Percentiles rank a stretch among this genome's conserved stretches.
phyloP scores from a whole-genome alignment of 2,329 filamentous ascomycete species.

The Fusarium sp. region DNA sequence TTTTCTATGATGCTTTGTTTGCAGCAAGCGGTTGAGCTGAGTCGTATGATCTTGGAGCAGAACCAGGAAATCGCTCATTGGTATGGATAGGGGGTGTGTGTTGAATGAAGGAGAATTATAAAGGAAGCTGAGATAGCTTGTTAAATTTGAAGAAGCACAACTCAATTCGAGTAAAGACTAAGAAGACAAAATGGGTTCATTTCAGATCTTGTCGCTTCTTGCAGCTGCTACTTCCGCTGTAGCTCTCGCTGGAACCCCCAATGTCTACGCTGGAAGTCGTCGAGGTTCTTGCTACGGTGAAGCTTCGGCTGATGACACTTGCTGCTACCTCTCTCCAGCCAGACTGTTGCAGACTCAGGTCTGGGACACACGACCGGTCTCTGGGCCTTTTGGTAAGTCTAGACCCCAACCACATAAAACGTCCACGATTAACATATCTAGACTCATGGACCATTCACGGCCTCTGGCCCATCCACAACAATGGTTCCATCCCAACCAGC shows the following conservation, averaged over 20 bases:
- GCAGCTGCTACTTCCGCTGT: constrained; percentile 16
- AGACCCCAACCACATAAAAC: fast-evolving
- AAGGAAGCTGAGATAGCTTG: background rate
- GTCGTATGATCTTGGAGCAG: background rate
- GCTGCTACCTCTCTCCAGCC: constrained; percentile 20
- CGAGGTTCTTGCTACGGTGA: constrained; percentile 9
- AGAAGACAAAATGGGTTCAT: constrained; percentile 1
- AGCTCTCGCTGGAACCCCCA: constrained; percentile 20
- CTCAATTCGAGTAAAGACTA: background rate
- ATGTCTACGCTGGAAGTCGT: constrained; percentile 5
- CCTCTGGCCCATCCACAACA: constrained; percentile 11
- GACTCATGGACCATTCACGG: constrained; percentile 25
- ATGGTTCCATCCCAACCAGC: constrained; percentile 12
- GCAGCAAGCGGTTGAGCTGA: background rate
- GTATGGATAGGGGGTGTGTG: background rate
- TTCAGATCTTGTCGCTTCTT: constrained; percentile 13
- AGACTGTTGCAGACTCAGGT: constrained; percentile 22
- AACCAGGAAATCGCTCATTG: background rate
- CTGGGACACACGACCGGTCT: constrained; percentile 18
- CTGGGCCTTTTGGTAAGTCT: constrained; percentile 11
- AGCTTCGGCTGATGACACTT: background rate
- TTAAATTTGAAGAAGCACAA: background rate
- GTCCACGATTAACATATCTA: background rate
- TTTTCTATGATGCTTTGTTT: constrained; percentile 22
- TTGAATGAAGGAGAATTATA: constrained; percentile 4